Percentiles rank a stretch among this genome's conserved stretches.
Evolutionary conservation across 2,329 filamentous ascomycete species (phyloP).

Genomic region (Fusarium palustre): DNA sequence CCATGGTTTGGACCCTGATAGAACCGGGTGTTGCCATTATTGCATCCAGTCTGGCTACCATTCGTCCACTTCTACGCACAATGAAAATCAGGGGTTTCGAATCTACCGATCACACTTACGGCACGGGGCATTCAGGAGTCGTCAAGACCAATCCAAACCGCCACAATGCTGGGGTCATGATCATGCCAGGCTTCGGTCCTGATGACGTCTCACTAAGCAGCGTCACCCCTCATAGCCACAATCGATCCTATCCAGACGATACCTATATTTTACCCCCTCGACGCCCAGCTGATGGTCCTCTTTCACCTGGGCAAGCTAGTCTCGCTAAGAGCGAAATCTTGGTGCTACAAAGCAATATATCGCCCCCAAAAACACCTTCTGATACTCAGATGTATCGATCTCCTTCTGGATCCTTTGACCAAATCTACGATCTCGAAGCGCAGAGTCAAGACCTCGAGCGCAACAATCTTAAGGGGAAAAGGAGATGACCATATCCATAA

Average conservation of each 20-base stretch:
- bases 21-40: constrained; percentile 68
- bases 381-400: constrained; percentile 39
- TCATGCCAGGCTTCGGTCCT: constrained; percentile 48
- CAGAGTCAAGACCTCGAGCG: constrained; percentile 47
- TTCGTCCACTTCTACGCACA: constrained; percentile 65
- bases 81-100: constrained; percentile 61
- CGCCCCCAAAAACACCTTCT: constrained; percentile 34
- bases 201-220: constrained; percentile 54
- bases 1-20: constrained; percentile 68
- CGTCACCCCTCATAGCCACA: constrained; percentile 36
- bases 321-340: constrained; percentile 53
- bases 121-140: constrained; percentile 45
- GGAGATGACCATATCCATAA: constrained; percentile 18
- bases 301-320: constrained; percentile 35
- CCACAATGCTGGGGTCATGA: constrained; percentile 23
- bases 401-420: constrained; percentile 44
- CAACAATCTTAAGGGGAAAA: constrained; percentile 18
- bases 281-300: constrained; percentile 26
- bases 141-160: constrained; percentile 43
- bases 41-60: constrained; percentile 65
- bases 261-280: constrained; percentile 37
- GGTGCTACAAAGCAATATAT: constrained; percentile 51
- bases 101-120: constrained; percentile 54
- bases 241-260: constrained; percentile 11
- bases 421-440: constrained; percentile 50